Conservation (phyloP, 176 grass and related monocot species). For the Secale cereale region DNA sequence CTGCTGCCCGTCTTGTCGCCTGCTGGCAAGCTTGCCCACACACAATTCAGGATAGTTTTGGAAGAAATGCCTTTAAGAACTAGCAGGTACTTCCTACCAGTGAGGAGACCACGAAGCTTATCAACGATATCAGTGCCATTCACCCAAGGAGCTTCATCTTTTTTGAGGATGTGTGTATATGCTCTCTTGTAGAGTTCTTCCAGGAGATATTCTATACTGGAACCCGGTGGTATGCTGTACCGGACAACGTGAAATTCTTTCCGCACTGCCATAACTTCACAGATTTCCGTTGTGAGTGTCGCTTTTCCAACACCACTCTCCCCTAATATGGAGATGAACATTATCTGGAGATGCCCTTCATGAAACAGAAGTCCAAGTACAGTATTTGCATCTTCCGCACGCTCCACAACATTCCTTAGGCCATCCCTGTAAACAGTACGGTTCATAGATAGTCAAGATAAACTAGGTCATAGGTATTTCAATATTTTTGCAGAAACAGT, state of each 20-base stretch:
- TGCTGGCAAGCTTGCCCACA: not conserved
- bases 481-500: too few relatives aligned
- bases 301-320: constrained; percentile 2
- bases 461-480: too few relatives aligned
- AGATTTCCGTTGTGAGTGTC: not conserved
- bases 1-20: not conserved
- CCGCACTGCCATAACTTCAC: not conserved
- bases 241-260: not conserved
- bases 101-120: too few relatives aligned
- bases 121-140: too few relatives aligned
- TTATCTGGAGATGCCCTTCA: not conserved
- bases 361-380: too few relatives aligned
- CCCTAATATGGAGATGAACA: constrained; percentile 12
- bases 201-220: not conserved
- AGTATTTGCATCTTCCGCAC: too few relatives aligned
- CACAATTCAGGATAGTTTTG: not conserved
- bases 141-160: too few relatives aligned
- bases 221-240: not conserved
- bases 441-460: too few relatives aligned
- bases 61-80: not conserved
- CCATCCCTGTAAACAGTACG: too few relatives aligned
- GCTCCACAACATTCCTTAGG: too few relatives aligned
- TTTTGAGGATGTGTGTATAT: fast-evolving
- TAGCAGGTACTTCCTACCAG: not conserved
- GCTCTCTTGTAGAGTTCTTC: not conserved